phyloP scores from a whole-genome alignment of 306 rosid genomes.

The Medicago truncatula region DNA sequence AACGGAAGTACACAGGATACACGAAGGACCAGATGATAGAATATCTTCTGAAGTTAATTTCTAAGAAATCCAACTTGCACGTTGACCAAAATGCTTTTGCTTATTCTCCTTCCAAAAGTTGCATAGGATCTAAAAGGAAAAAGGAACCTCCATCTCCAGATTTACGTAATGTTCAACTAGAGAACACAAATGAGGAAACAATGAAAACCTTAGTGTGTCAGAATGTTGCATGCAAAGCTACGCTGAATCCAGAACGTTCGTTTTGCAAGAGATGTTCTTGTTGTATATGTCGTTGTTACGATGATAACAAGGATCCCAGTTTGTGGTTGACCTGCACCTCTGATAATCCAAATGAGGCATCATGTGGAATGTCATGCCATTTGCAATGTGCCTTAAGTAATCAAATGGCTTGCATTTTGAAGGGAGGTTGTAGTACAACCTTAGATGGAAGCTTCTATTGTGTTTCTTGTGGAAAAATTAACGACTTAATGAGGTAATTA shows the following conservation, averaged over 20 bases:
- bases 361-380: slow-evolving; percentile 94
- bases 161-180: slow-evolving; percentile 46
- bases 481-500: slow-evolving; percentile 80
- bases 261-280: slow-evolving; percentile 98
- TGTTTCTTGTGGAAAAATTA: slow-evolving; percentile 75
- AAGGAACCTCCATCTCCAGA: slow-evolving; percentile 48
- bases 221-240: slow-evolving; percentile 85
- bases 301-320: slow-evolving; percentile 97
- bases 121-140: slow-evolving; percentile 65
- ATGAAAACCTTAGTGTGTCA: slow-evolving; percentile 58
- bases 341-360: slow-evolving; percentile 55
- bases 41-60: slow-evolving; percentile 68
- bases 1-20: slow-evolving; percentile 89
- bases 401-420: slow-evolving; percentile 67
- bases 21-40: slow-evolving; percentile 79
- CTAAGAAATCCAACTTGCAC: slow-evolving; percentile 58
- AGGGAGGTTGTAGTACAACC: slow-evolving; percentile 51
- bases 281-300: slow-evolving; percentile 76
- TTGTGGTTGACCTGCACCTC: slow-evolving; percentile 83
- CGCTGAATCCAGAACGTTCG: slow-evolving; percentile 58
- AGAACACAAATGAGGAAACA: slow-evolving; percentile 51
- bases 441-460: slow-evolving; percentile 86
- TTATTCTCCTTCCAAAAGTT: slow-evolving; percentile 49
- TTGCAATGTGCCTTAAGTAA: slow-evolving; percentile 86
- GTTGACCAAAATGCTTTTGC: slow-evolving; percentile 37